Base-by-base conservation (phyloP, 257 asterid species). In the Petunia axillaris region DNA sequence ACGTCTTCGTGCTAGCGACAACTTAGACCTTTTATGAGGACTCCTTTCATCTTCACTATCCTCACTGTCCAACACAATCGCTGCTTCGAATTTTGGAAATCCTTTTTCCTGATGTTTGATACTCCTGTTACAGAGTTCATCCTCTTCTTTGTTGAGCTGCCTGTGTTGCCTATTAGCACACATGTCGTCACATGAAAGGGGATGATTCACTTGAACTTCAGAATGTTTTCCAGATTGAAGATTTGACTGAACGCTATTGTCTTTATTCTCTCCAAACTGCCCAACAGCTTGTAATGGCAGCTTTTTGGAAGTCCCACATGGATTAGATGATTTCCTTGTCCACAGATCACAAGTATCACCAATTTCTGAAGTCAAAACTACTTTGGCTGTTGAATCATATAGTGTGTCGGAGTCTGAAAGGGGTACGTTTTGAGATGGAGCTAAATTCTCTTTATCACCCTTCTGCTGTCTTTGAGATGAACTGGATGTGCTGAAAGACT, bases 41-140 rank as follows among this genome's bases (percentile, higher is more conserved):
- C 41, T 55, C 57, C 64, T 84, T 63, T 89, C 96, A 57, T 87
- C 96, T 54, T 87, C 98, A 77, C 94, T 90, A n/a, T 90, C 97
- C 81, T 93, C 97, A 71, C 97, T 93, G 58, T 92, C 97, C 89
- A 92, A 81, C 82, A 92, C 98, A 60, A 93, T 86, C 81, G 88
- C 81, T 25, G 81, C 59, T 71, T 92, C 93, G 40, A 80, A 41
- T 79, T 71, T 50, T 57, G 81, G 84, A 63, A 79, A 53, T 39
- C 64, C 85, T 73, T 68, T 83, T 71, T 79, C 78, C 73, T 64
- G 76, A 64, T 78, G 63, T 63, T 83, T 66, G 37, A 85, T 71
- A 77, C 76, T 80, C 16, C 39, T 82, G 44, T 44, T 59, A 41
- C 81, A 63, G 57, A 77, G 66, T 79, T 52, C 82, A 55, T 75